Evolutionary conservation across 2,329 filamentous ascomycete genomes (phyloP).

Genomic region (Monosporascus ibericus): DNA sequence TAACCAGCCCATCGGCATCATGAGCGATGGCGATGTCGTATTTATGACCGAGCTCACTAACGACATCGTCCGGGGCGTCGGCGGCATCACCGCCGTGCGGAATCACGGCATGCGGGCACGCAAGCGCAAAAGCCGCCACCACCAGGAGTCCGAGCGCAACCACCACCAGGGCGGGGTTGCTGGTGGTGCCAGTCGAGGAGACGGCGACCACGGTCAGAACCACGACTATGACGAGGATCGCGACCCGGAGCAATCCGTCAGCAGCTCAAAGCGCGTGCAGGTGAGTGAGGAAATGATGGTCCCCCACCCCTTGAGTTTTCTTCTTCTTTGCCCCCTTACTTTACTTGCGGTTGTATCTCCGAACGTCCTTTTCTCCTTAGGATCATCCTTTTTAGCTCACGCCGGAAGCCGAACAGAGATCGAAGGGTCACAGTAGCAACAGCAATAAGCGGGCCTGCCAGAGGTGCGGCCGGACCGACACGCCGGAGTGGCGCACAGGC

Average conservation of each 20-base stretch:
- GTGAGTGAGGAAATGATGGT: not conserved
- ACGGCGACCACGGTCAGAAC: not conserved
- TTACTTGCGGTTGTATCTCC: too few relatives aligned
- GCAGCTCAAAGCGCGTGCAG: not conserved
- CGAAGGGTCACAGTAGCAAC: not conserved
- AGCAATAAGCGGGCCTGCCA: constrained; percentile 1
- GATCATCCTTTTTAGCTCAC: too few relatives aligned
- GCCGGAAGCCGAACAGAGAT: not conserved
- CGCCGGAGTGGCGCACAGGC: constrained; percentile 11
- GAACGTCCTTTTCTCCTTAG: too few relatives aligned
- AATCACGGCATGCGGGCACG: constrained; percentile 7
- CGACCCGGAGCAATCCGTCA: not conserved
- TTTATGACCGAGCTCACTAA: constrained; percentile 13
- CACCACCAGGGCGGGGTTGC: not conserved
- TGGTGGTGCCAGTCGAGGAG: too few relatives aligned
- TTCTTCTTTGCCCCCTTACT: too few relatives aligned
- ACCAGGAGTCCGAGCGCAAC: not conserved
- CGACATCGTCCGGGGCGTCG: constrained; percentile 9
- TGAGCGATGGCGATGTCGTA: constrained; percentile 11
- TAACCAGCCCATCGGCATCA: constrained; percentile 5
- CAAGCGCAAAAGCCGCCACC: constrained; percentile 3
- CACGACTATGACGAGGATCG: not conserved
- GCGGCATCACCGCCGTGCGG: constrained; percentile 7
- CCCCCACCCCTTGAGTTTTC: too few relatives aligned
- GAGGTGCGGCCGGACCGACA: constrained; percentile 9